These are phyloP conservation scores for Citrus unshiu DNA, from an alignment of 345 rosid species.

Conservation along the genomic window DNA sequence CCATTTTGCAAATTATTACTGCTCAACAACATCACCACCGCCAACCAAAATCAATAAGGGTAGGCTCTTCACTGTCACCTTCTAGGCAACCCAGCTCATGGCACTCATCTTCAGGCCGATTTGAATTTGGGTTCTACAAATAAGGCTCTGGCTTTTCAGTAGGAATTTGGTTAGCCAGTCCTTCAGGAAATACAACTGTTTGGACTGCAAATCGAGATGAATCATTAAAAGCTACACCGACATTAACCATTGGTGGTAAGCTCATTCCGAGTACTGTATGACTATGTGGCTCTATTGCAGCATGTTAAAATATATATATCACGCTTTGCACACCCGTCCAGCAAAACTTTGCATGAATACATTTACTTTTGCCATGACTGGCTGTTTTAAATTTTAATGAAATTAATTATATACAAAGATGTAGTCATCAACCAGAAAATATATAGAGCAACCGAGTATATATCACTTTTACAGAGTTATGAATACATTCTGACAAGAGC, in stretches of 20 bases:
- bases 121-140: constrained; percentile 31
- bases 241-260: not conserved
- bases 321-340: not conserved
- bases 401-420: no score
- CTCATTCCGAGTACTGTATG: not conserved
- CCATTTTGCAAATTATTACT: not conserved
- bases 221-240: not conserved
- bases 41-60: not conserved
- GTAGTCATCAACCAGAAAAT: not conserved
- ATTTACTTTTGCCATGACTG: not conserved
- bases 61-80: constrained; percentile 22
- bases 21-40: not conserved
- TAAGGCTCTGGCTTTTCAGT: constrained; percentile 20
- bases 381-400: not conserved
- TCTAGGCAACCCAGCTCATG: constrained; percentile 8
- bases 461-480: not conserved
- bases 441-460: not conserved
- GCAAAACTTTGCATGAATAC: not conserved
- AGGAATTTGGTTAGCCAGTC: constrained; percentile 23
- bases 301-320: not conserved
- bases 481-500: not conserved
- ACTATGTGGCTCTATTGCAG: not conserved
- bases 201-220: not conserved
- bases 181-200: not conserved
- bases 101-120: constrained; percentile 9